These are phyloP conservation scores for Suillus subalutaceus DNA, from an alignment of 768 basidiomycete species.

Conservation along the genomic window DNA sequence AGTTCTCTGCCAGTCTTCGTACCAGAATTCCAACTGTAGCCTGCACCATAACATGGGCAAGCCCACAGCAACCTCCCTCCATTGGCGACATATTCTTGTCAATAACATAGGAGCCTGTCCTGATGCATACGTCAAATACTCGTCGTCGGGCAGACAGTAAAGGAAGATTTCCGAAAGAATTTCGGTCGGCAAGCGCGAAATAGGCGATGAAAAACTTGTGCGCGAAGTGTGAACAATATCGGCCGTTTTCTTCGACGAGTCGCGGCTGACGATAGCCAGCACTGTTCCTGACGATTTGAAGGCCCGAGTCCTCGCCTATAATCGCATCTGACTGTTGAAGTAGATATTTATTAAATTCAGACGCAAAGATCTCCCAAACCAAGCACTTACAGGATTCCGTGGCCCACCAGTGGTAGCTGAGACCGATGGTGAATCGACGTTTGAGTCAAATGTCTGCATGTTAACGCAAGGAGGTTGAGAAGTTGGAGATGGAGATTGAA, in stretches of 20 bases:
- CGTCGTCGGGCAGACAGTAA: slow-evolving; percentile 6
- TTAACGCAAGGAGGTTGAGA: neutral
- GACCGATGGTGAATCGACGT: neutral
- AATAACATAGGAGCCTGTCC: slow-evolving; percentile 41
- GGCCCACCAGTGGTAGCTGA: neutral
- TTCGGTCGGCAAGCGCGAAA: neutral
- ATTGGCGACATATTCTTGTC: slow-evolving; percentile 43
- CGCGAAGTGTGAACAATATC: neutral
- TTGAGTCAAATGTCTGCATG: neutral
- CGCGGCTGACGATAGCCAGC: neutral
- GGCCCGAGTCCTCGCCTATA: too few relatives aligned
- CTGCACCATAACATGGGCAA: slow-evolving; percentile 52
- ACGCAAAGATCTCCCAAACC: neutral
- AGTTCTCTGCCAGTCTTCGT: slow-evolving; percentile 5
- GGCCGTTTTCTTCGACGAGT: neutral
- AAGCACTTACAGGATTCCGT: neutral
- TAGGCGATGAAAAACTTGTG: neutral
- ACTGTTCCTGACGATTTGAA: neutral
- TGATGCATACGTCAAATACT: slow-evolving; percentile 26
- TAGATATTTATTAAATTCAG: neutral
- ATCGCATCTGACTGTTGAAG: neutral
- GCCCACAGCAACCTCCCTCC: slow-evolving; percentile 42
- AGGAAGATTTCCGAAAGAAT: neutral
- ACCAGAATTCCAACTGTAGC: slow-evolving; percentile 28
- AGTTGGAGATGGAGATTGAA: neutral